A percentile compares a stretch with the other conserved stretches of the same genome.
phyloP scores from a whole-genome alignment of 306 rosid genomes.

The Prunus mira region DNA sequence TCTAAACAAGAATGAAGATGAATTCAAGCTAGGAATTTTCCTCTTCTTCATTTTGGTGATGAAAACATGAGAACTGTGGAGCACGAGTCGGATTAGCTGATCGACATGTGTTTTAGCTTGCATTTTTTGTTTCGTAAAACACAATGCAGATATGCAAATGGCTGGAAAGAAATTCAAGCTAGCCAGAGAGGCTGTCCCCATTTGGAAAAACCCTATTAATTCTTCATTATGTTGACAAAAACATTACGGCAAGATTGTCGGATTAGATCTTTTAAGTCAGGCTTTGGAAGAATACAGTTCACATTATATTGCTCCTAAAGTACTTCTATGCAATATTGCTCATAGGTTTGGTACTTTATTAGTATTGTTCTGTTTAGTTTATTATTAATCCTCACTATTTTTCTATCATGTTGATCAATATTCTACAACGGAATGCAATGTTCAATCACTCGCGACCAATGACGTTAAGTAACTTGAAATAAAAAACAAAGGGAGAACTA shows the following conservation, averaged over 20 bases:
- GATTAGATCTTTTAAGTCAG: neutral
- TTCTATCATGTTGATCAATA: neutral
- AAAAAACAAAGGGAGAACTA: neutral
- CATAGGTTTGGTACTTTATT: neutral
- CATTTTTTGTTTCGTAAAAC: constrained; percentile 11
- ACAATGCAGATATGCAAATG: constrained; percentile 9
- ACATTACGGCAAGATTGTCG: constrained; percentile 16
- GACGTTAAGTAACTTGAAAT: constrained; percentile 9
- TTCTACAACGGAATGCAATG: neutral
- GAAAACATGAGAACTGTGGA: constrained; percentile 10
- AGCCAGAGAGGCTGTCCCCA: neutral
- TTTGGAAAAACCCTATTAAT: neutral
- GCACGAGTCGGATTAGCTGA: constrained; percentile 18
- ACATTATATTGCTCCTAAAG: neutral
- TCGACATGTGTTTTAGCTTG: constrained; percentile 31
- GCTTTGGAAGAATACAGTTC: neutral
- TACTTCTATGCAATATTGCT: constrained; percentile 5
- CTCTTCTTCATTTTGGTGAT: constrained; percentile 4
- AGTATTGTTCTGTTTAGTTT: neutral
- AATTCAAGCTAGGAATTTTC: constrained; percentile 36
- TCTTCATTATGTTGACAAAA: neutral
- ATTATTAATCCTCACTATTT: neutral
- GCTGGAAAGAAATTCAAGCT: neutral
- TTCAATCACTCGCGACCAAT: neutral
- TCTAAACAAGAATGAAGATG: constrained; percentile 28